Evolutionary conservation across 2,329 filamentous ascomycete species (phyloP).

Genomic region (Xylaria sp.): DNA sequence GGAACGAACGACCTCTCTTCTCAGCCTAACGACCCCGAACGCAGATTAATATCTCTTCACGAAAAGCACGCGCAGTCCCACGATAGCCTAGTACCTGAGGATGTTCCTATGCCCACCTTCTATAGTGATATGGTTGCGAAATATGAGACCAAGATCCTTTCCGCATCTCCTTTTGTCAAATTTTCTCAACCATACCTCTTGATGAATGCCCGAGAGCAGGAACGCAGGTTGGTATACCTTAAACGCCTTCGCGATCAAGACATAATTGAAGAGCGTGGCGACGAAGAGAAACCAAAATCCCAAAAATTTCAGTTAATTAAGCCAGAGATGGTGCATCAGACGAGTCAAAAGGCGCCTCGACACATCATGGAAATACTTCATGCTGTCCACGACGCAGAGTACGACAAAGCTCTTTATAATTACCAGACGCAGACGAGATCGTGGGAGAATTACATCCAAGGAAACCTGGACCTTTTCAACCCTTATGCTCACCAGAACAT

Average conservation of each 20-base stretch:
- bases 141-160: constrained; percentile 91
- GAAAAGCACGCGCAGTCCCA: constrained; percentile 59
- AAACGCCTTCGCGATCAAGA: constrained; percentile 85
- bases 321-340: constrained; percentile 92
- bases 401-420: constrained; percentile 92
- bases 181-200: constrained; percentile 94
- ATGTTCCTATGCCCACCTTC: constrained; percentile 87
- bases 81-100: constrained; percentile 74
- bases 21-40: constrained; percentile 15
- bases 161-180: constrained; percentile 94
- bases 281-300: constrained; percentile 70
- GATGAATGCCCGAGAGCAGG: constrained; percentile 91
- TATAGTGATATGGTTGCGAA: constrained; percentile 96
- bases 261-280: constrained; percentile 64
- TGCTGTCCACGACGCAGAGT: constrained; percentile 95
- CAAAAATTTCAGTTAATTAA: constrained; percentile 90
- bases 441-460: constrained; percentile 95
- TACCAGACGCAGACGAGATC: constrained; percentile 95
- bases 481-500: constrained; percentile 97
- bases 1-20: constrained; percentile 36
- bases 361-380: constrained; percentile 94
- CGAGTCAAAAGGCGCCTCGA: constrained; percentile 80
- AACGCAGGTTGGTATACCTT: constrained; percentile 83
- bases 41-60: constrained; percentile 54
- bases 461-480: constrained; percentile 89